phyloP scores from a whole-genome alignment of 2,329 filamentous ascomycete genomes.

The Fusarium verticillioides region DNA sequence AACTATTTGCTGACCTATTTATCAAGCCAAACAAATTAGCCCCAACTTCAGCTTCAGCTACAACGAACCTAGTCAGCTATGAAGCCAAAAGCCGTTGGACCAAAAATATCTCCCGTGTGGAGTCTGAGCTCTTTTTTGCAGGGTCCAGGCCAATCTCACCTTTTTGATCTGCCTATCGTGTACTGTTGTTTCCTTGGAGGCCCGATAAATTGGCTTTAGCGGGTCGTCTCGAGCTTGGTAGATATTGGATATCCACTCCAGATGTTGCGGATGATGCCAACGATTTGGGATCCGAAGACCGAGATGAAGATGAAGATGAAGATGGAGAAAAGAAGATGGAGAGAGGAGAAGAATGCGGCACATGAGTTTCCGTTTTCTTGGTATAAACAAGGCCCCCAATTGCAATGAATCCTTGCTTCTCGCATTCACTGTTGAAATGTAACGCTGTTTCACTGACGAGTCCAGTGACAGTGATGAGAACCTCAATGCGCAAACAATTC shows the following conservation, averaged over 20 bases:
- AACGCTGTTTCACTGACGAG: not conserved
- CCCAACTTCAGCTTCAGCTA: slow-evolving; percentile 10
- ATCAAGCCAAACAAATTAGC: slow-evolving; percentile 12
- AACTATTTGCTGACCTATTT: slow-evolving; percentile 15
- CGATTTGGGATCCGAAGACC: not conserved
- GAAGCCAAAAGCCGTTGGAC: not conserved
- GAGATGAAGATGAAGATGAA: not conserved
- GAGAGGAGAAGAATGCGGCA: not conserved
- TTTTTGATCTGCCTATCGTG: not conserved
- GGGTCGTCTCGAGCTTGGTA: slow-evolving; percentile 3
- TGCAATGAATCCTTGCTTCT: not conserved
- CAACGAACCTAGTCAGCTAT: not conserved
- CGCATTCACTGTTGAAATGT: not conserved
- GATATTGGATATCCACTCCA: slow-evolving; percentile 14
- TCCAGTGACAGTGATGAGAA: not conserved
- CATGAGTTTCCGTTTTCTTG: not conserved
- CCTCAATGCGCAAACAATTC: not conserved
- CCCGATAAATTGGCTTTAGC: slow-evolving; percentile 31
- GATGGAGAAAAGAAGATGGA: not conserved
- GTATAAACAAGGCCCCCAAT: not conserved
- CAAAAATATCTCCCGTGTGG: slow-evolving; percentile 29
- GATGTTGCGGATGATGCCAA: not conserved
- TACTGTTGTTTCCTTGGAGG: not conserved
- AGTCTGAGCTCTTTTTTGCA: slow-evolving; percentile 7
- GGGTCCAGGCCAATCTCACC: slow-evolving; percentile 16